Base-by-base conservation (phyloP, 176 grass and related monocot species). In the Lolium rigidum region DNA sequence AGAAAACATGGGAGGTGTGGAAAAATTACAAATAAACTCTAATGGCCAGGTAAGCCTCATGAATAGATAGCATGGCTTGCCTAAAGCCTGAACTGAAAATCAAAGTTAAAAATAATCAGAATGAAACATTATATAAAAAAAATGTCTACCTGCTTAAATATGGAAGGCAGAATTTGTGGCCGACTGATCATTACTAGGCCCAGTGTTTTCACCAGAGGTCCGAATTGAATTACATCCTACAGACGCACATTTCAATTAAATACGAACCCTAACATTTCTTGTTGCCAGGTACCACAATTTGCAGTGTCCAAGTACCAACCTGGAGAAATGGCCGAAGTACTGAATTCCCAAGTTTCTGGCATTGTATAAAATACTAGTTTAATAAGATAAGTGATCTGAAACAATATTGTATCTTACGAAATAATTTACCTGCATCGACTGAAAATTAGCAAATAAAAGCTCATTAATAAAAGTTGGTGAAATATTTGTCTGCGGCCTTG, bases 191-290 rank as follows among this genome's bases (percentile, higher is more conserved):
- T 94, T 73, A 98, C 88, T 84, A 87, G 90, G 66, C 90, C 97
- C 70, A 98, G 84, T 37, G 97, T 95, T 82, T 95, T 94, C 37
- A 92, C 94, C 52, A 98, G 75, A 37, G 94, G 94, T 78, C 70
- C 94, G 89, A 98, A 94, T 82, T 95, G 97, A 91, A 99, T 95
- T 85, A 99, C 97, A 90, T 99, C 97, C 94, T 98, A 85, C 70
- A 86, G 16, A 81, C 16, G 18, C 56, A 81, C 4, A 82, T 69
- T 25, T 55, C 44, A 38, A 50, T 48, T 89, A 28, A 78, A 78
- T 86, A 83, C 76, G 18, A n/a, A 76, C 35, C 1, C 6, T 24
- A 21, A 35, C 2, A 58, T 52, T 56, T 69, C 50, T 5, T 65
- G 31, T 80, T 79, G 77, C 46, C 31, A 77, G 38, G 60, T n/a